These are phyloP conservation scores for Penicillium fimorum DNA, from an alignment of 495 filamentous ascomycete species.

Conservation along the genomic window DNA sequence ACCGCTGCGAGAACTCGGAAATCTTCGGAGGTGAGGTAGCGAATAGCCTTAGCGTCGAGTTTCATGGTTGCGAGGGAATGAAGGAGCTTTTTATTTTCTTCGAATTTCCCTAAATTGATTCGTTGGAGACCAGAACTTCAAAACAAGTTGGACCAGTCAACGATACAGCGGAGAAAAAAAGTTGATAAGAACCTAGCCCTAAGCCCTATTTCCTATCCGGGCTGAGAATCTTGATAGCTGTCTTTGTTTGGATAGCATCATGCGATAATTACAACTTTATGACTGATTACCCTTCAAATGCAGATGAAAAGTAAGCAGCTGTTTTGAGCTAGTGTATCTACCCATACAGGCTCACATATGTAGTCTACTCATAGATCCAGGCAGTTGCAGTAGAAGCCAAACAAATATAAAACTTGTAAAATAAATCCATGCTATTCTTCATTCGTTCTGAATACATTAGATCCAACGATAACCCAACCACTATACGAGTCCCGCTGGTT, in stretches of 20 bases:
- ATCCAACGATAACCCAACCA: slow-evolving; percentile 32
- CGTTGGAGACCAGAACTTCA: slow-evolving; percentile 6
- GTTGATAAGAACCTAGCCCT: slow-evolving; percentile 40
- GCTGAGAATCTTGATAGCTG: slow-evolving; percentile 18
- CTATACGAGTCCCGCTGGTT: slow-evolving; percentile 18
- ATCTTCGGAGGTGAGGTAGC: slow-evolving; percentile 88
- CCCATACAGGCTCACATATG: neutral
- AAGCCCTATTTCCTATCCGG: slow-evolving; percentile 44
- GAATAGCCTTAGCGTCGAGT: slow-evolving; percentile 86
- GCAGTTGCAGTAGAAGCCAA: neutral
- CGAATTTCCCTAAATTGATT: slow-evolving; percentile 7
- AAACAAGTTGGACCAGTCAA: slow-evolving; percentile 13
- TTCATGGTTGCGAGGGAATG: slow-evolving; percentile 59
- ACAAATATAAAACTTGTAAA: slow-evolving; percentile 8
- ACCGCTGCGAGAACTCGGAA: slow-evolving; percentile 94
- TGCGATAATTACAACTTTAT: neutral
- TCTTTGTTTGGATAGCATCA: neutral
- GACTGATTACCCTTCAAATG: neutral
- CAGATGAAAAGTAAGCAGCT: neutral
- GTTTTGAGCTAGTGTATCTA: neutral
- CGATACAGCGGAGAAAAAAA: slow-evolving; percentile 30
- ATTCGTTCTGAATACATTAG: slow-evolving; percentile 44
- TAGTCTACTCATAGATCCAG: neutral
- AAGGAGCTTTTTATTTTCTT: neutral
- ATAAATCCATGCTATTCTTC: slow-evolving; percentile 36